Base-by-base conservation (phyloP, 2,329 filamentous ascomycete species). In the Monosporascus sp. region DNA sequence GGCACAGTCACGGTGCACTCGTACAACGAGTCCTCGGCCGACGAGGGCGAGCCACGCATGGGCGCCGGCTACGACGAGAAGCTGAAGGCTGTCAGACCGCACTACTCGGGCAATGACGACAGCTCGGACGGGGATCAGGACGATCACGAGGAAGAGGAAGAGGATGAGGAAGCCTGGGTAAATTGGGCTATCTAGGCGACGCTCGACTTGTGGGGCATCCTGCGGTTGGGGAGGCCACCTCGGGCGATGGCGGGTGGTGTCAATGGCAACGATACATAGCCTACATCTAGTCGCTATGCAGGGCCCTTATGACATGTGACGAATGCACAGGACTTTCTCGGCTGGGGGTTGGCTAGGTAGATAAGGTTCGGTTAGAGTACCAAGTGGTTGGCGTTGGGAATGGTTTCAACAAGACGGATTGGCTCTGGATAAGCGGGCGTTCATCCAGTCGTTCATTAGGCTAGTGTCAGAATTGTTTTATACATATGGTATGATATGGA, bases 1-100 rank as follows among this genome's bases (percentile, higher is more conserved):
- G 89, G 89, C 14, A 93, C 89, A 1, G 91, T 88, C 58, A 87
- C 87, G 0, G 69, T 93, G 18, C 91, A 96, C 66, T 83, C 82
- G 1, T 94, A 86, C 78, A 91, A 91, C 56, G 86, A 91, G 59
- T 78, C 78, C 0, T 67, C 76, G 1, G 75, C 79, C 0, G 88
- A 91, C 60, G 87, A 91, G 54, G 85, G 78, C 2, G 76, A 77
- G 7, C 78, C 78, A 0, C 72, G 73, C 47, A 80, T 85, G 76
- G 84, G 84, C 0, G 73, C 75, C 14, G 78, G 79, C 53, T 82
- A 87, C 52, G 80, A 88, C 57, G 78, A 82, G 38, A 78, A 81
- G 60, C 68, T 91, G 53, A 72, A 74, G 43, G 69, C 74, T 28
- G 48, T 63, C 41, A 55, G 53, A 20, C n/a, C n/a, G 24, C 31